Base-by-base conservation (phyloP, 225 moss, liverwort and hornwort genomes). In the Marchantia polymorpha region DNA sequence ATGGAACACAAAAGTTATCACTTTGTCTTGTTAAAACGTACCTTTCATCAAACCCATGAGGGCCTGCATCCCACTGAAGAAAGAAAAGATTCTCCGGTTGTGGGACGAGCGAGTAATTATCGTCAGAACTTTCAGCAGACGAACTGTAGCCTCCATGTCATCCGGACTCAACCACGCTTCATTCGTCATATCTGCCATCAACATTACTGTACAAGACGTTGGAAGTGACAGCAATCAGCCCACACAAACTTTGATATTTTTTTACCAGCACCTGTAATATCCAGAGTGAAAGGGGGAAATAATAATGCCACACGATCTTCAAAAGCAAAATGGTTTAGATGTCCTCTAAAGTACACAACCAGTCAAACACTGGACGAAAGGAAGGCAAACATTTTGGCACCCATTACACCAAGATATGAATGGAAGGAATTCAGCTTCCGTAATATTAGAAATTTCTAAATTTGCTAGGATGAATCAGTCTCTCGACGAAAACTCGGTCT, bases 31-130 rank as follows among this genome's bases (percentile, higher is more conserved):
- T 39, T 39, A 39, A 39, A 39, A n/a, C 60, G 22, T 64, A 93
- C 93, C 93, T 93, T 91, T 93, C 91, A 91, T 93, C 73, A 91
- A 81, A 30, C 89, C 91, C 93, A 93, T 93, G 77, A 93, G 71
- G 27, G 90, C 75, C 76, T 93, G 93, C 88, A 93, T 88, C 64
- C 93, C 93, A 83, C 90, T 91, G 77, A 85, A 91, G 81, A 82
- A 89, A 27, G 90, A 90, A 66, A 93, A 93, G 72, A 93, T 89
- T 81, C 81, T 91, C 80, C 87, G 88, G 75, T 93, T 93, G 69
- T 91, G 91, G 20, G 86, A 78, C 69, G 91, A 83, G 77, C 90
- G 93, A 14, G 91, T 89, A 48, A 85, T 78, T 76, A 91, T 88
- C 60, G 80, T 86, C 73, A 93, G 65, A 86, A 88, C 85, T 81